phyloP scores from a whole-genome alignment of 306 rosid genomes.

The Oxytropis ochrocephala region DNA sequence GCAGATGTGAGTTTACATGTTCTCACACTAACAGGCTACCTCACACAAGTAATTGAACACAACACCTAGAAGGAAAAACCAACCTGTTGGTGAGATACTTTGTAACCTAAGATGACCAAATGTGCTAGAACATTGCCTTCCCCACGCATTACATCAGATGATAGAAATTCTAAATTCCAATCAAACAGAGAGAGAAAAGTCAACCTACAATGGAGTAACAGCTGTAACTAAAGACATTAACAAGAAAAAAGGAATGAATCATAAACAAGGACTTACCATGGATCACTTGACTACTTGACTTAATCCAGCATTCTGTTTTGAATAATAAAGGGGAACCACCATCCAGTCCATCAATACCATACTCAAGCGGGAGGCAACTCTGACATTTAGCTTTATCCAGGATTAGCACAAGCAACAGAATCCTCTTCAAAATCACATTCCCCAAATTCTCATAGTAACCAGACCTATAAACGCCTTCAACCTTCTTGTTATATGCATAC shows the following conservation, averaged over 20 bases:
- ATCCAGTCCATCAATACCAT: conserved; percentile 91
- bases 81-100: conserved; percentile 77
- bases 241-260: conserved; percentile 1
- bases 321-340: conserved; percentile 95
- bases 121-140: conserved; percentile 88
- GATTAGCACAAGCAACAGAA: conserved; percentile 67
- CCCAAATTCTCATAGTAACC: conserved; percentile 91
- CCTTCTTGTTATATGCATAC: conserved; percentile 82
- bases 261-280: conserved; percentile 41
- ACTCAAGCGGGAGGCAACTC: conserved; percentile 70
- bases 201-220: conserved; percentile 23
- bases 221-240: background rate
- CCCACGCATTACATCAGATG: conserved; percentile 83
- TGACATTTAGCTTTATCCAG: conserved; percentile 82
- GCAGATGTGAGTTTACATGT: background rate
- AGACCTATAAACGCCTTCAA: conserved; percentile 83
- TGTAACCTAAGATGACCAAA: conserved; percentile 65
- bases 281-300: conserved; percentile 72
- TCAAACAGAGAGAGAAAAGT: conserved; percentile 37
- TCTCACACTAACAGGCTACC: background rate
- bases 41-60: conserved; percentile 3
- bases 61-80: conserved; percentile 17
- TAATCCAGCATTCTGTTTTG: conserved; percentile 46
- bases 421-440: conserved; percentile 66
- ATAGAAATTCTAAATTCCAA: conserved; percentile 66